Conservation (phyloP, 2,329 filamentous ascomycete species). For the Fusarium sarcochroum region DNA sequence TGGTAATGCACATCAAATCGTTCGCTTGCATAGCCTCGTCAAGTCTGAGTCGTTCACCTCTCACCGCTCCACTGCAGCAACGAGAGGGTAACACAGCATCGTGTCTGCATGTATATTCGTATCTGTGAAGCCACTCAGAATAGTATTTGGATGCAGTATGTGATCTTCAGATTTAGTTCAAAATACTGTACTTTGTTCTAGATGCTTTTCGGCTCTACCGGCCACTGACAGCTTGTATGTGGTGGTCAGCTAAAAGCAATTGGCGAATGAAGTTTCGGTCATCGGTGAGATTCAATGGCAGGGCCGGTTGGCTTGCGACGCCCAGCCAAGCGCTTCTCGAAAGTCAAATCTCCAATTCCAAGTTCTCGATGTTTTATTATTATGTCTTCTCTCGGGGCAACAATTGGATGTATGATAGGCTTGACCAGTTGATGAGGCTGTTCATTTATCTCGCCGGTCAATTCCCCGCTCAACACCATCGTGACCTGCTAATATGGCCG, state of each 20-base stretch:
- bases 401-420: background rate
- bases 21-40: background rate
- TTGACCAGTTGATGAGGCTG: background rate
- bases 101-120: constrained; percentile 1
- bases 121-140: background rate
- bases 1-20: background rate
- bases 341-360: background rate
- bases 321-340: background rate
- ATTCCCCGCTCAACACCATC: background rate
- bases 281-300: background rate
- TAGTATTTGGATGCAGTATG: background rate
- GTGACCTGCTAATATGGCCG: constrained; percentile 5
- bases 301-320: background rate
- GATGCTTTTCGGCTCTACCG: background rate
- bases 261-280: background rate
- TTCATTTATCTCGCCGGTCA: constrained; percentile 4
- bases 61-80: constrained; percentile 13
- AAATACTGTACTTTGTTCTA: background rate
- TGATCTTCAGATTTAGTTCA: background rate
- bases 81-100: background rate
- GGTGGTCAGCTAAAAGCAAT: background rate
- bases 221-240: background rate
- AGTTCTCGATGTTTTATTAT: no score
- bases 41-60: constrained; percentile 2
- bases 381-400: no score